Evolutionary conservation across 495 filamentous ascomycete genomes (phyloP).

Genomic region (Neurospora tetraspora): DNA sequence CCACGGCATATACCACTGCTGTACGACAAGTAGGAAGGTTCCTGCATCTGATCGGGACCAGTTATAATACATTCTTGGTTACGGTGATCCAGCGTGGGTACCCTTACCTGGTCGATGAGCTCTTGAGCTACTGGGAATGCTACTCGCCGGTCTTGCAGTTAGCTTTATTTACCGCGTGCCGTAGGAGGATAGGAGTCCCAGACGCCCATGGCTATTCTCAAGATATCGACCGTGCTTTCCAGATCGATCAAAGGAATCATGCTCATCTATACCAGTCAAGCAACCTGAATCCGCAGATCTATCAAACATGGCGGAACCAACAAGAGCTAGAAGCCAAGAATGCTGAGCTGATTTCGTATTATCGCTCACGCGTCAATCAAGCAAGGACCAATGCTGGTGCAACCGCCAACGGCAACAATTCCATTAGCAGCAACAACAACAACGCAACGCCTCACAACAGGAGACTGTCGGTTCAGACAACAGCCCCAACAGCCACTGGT

Average conservation of each 20-base stretch:
- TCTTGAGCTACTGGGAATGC: conserved; percentile 38
- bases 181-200: conserved; percentile 25
- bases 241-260: conserved; percentile 20
- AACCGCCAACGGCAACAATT: not conserved
- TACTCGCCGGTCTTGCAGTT: conserved; percentile 45
- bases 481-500: not conserved
- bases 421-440: not conserved
- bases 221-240: conserved; percentile 29
- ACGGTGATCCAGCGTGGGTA: conserved; percentile 19
- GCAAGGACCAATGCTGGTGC: not conserved
- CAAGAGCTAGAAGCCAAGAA: not conserved
- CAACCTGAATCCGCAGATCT: not conserved
- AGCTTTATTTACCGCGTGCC: conserved; percentile 50
- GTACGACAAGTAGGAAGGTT: conserved; percentile 24
- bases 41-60: conserved; percentile 23
- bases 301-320: not conserved
- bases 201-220: conserved; percentile 9
- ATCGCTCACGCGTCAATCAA: not conserved
- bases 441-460: not conserved
- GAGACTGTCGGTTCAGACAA: not conserved
- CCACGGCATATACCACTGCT: conserved; percentile 1
- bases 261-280: not conserved
- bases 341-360: not conserved
- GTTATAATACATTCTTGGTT: conserved; percentile 6
- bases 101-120: conserved; percentile 53